Conservation (phyloP, 2,329 filamentous ascomycete genomes). For the Xylaria hypoxylon region DNA sequence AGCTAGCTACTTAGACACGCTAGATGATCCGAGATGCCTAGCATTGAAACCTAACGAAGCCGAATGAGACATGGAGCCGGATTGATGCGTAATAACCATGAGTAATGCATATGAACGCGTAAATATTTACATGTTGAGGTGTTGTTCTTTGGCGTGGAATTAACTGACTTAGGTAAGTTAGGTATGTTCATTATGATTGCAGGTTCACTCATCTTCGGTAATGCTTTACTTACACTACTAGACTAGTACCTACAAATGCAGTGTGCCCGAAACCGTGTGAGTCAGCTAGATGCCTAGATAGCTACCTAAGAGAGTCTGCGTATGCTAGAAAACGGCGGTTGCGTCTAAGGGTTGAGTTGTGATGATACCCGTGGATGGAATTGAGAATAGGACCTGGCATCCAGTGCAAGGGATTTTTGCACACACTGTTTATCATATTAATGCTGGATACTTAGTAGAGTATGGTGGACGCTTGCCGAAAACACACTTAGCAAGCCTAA, state of each 20-base stretch:
- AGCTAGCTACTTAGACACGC: neutral
- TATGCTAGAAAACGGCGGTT: neutral
- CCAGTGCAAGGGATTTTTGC: neutral
- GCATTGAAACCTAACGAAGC: neutral
- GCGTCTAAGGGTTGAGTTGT: neutral
- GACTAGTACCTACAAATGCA: conserved; percentile 4
- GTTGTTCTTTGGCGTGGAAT: conserved; percentile 1
- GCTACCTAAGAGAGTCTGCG: neutral
- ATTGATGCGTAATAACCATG: neutral
- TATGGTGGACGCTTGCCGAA: neutral
- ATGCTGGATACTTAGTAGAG: neutral
- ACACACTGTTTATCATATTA: neutral
- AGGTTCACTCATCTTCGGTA: neutral
- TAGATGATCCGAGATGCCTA: neutral
- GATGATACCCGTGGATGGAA: neutral
- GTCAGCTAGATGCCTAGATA: neutral
- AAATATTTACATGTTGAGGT: neutral
- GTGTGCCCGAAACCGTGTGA: too few relatives aligned
- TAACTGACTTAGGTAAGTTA: neutral
- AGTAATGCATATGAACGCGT: neutral
- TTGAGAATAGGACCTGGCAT: neutral
- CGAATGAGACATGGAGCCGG: neutral
- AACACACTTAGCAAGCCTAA: neutral
- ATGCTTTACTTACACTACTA: neutral
- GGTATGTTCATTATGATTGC: neutral